These are phyloP conservation scores for Boletus sp. DNA, from an alignment of 768 basidiomycete genomes.

Conservation along the genomic window DNA sequence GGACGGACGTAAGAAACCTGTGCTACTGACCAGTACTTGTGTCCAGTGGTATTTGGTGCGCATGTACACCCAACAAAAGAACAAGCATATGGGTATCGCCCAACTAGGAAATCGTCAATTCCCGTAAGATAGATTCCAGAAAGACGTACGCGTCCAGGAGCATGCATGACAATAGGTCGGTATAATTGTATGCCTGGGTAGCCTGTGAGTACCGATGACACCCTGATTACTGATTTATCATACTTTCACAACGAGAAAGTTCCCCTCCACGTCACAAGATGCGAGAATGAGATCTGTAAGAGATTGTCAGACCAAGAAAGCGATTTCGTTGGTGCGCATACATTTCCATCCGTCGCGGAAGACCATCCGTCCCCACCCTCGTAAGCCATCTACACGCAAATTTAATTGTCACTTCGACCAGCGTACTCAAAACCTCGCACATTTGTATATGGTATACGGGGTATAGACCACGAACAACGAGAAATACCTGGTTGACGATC, in stretches of 20 bases:
- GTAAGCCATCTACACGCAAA: constrained; percentile 62
- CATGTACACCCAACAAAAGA: constrained; percentile 84
- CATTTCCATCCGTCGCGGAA: constrained; percentile 85
- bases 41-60: constrained; percentile 80
- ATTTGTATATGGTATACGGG: constrained; percentile 87
- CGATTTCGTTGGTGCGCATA: constrained; percentile 32
- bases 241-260: constrained; percentile 81
- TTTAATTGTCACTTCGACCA: background rate
- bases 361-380: constrained; percentile 78
- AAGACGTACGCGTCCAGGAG: constrained; percentile 76
- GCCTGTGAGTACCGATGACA: background rate
- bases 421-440: constrained; percentile 40
- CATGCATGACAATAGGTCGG: constrained; percentile 86
- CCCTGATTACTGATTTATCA: background rate
- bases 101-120: constrained; percentile 46
- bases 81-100: constrained; percentile 86
- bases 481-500: constrained; percentile 57
- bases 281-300: constrained; percentile 71
- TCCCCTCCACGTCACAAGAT: constrained; percentile 82
- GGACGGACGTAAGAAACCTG: background rate
- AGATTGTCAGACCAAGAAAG: constrained; percentile 4
- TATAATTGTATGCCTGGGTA: constrained; percentile 75
- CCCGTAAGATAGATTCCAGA: background rate
- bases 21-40: constrained; percentile 60
- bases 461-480: constrained; percentile 74